Evolutionary conservation across 768 basidiomycete species (phyloP).

Genomic region (Imleria badia): DNA sequence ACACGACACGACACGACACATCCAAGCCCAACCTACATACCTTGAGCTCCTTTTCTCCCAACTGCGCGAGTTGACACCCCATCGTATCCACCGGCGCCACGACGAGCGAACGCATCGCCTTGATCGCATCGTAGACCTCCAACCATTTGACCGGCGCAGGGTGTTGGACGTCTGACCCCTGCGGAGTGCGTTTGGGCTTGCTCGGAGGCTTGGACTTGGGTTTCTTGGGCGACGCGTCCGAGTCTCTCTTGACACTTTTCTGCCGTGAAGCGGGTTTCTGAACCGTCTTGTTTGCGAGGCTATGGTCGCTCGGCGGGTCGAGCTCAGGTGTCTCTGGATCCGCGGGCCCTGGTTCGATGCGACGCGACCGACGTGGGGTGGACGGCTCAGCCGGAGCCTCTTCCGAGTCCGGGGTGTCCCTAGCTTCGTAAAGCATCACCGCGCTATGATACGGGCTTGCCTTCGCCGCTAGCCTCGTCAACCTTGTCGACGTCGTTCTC

Average conservation of each 20-base stretch:
- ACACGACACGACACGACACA: too few relatives aligned
- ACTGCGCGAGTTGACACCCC: conserved; percentile 78
- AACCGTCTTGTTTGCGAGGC: too few relatives aligned
- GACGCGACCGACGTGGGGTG: conserved; percentile 23
- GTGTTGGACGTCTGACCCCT: conserved; percentile 57
- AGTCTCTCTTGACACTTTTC: neutral
- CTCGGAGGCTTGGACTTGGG: conserved; percentile 47
- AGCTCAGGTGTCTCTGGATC: neutral
- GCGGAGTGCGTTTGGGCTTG: conserved; percentile 56
- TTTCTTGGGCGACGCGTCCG: conserved; percentile 2
- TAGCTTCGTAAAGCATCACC: conserved; percentile 41
- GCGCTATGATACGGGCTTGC: conserved; percentile 44
- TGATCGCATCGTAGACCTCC: conserved; percentile 69
- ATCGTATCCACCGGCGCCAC: conserved; percentile 91
- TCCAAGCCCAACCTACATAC: conserved; percentile 36
- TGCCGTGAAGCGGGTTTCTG: neutral
- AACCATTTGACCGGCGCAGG: conserved; percentile 66
- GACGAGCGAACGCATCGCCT: conserved; percentile 69
- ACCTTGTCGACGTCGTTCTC: conserved; percentile 28
- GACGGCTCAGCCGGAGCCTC: conserved; percentile 15
- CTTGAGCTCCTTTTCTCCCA: conserved; percentile 62
- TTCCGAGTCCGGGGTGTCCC: neutral
- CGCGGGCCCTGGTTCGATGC: conserved; percentile 30
- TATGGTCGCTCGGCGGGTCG: neutral
- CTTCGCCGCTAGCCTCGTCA: conserved; percentile 37